Base-by-base conservation (phyloP, 2,329 filamentous ascomycete genomes). In the Cercospora sp. region DNA sequence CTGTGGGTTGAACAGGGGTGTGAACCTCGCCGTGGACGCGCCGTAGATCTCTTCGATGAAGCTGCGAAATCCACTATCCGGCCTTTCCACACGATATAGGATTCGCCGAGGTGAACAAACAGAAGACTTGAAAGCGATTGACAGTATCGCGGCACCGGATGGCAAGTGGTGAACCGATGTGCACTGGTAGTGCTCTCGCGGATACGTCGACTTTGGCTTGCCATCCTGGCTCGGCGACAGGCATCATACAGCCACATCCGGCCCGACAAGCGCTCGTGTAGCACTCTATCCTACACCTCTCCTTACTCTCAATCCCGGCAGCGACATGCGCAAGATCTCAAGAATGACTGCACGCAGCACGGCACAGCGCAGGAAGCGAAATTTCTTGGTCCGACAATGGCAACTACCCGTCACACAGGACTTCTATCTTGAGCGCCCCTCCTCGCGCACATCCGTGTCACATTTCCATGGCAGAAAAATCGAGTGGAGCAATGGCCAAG, bases 341-440 rank as follows among this genome's bases (percentile, higher is more conserved):
- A 16, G 23, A 26, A 57, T 60, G 58, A 55, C 65, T 63, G 65
- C 51, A 64, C 65, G 61, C 63, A 61, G 61, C 60, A 42, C 48
- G 61, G 55, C 30, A 53, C 40, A 20, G 51, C 30, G 51, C 60
- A 8, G 6, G 20, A 45, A 64, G 60, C 64, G 68, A 64, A 53
- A 61, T 67, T 53, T 64, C 51, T 51, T 55, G 45, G 58, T 30
- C 33, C 62, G 20, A 36, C 62, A 28, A 57, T 36, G 45, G 53
- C 55, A 48, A 48, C 31, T 40, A 23, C 23, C 18, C 40, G 68
- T 69, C 51, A 36, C 65, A 69, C 68, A 18, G 31, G 12, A 23
- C 42, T 64, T 60, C 60, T 67, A 62, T 65, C 60, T 68, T 68
- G 42, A 68, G 66, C 62, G 48, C 48, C 48, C 42, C 58, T 63